Evolutionary conservation across 768 basidiomycete genomes (phyloP).

Genomic region (Coprinellus aureogranulatus): DNA sequence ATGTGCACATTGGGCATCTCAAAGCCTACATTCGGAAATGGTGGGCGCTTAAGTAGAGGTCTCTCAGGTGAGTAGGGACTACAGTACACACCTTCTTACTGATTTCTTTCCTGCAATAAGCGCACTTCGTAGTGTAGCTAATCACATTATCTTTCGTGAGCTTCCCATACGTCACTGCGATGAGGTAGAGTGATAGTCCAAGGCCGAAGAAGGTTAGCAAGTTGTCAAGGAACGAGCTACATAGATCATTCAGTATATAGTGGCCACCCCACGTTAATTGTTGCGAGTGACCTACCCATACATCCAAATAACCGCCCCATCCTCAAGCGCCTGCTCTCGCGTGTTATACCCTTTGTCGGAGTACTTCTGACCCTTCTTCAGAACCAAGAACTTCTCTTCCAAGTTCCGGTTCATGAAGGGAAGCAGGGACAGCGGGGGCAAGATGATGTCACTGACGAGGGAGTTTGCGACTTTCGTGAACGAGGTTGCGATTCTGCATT

Average conservation of each 20-base stretch:
- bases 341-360: slow-evolving; percentile 37
- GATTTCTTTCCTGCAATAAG: slow-evolving; percentile 43
- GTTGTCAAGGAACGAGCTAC: slow-evolving; percentile 36
- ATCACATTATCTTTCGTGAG: slow-evolving; percentile 42
- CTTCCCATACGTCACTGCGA: slow-evolving; percentile 35
- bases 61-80: too few species aligned
- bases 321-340: slow-evolving; percentile 38
- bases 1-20: slow-evolving; percentile 36
- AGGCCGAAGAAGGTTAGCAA: slow-evolving; percentile 38
- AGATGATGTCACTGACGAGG: slow-evolving; percentile 40
- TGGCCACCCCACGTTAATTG: too few species aligned
- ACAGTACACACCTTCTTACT: slow-evolving; percentile 38
- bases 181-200: slow-evolving; percentile 35
- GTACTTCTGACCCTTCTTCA: slow-evolving; percentile 33
- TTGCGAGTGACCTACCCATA: slow-evolving; percentile 32
- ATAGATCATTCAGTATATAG: too few species aligned
- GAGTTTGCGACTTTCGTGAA: slow-evolving; percentile 43
- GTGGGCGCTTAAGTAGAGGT: too few species aligned
- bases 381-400: slow-evolving; percentile 40
- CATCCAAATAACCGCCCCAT: slow-evolving; percentile 42
- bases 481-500: slow-evolving; percentile 33
- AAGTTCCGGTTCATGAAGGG: slow-evolving; percentile 44
- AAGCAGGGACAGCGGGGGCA: slow-evolving; percentile 40
- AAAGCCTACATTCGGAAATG: slow-evolving; percentile 24
- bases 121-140: slow-evolving; percentile 36